Evolutionary conservation across 306 rosid genomes (phyloP), one percentile per base, ranked within the genome.

Genomic region (Corylus americana): DNA sequence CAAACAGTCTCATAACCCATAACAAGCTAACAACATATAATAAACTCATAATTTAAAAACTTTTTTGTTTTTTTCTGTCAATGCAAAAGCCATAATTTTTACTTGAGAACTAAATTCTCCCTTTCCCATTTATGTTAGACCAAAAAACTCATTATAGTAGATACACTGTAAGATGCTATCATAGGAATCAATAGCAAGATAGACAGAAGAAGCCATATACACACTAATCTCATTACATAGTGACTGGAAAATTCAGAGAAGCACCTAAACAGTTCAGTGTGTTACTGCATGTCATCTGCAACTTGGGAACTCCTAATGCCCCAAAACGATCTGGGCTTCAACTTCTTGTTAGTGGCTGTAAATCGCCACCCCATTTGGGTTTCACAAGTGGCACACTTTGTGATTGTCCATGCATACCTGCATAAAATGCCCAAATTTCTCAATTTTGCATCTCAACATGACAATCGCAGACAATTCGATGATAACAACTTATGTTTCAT

Each of bases 401-500:
- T 82, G 37, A 86, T 59, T 42, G 97, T 92, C 98, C 98, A 95
- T 1, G 98, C 93, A 86, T 92, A 95, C 82, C 98, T 95, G 90
- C 81, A 73, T 85, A 27, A 68, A 59, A 22, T 66, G 18, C 54
- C 73, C 45, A 85, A 17, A 58, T 31, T 31, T 8, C 67, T 75
- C 79, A 75, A 53, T 58, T 92, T 47, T 76, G 45, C 75, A 58
- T 35, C 77, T 72, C 42, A 49, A 49, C 61, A 18, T 55, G 61
- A n/a, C n/a, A 18, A n/a, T 18, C 3, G 22, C 22, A 55, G 61
- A 6, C 61, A 18, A 55, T 18, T 18, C 14, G 0, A 49, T 49
- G 13, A 49, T 12, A 49, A 45, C 35, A 9, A 49, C 53, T 49
- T 58, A 9, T n/a, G 25, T 58, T 58, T n/a, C 27, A 22, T 22